Conservation (phyloP, 2,329 filamentous ascomycete species). For the Arthrobotrys sphaeroides region DNA sequence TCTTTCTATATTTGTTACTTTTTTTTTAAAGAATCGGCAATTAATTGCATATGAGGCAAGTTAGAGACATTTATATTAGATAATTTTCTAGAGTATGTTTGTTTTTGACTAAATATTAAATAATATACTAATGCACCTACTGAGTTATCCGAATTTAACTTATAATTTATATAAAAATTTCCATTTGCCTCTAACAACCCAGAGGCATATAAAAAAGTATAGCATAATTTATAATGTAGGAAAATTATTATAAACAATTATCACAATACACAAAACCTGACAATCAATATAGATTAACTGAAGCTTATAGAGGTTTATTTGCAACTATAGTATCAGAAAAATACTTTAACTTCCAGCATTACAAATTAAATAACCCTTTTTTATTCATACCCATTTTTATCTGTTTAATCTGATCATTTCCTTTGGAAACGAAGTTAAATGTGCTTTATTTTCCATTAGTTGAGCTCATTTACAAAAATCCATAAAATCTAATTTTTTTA, state of each 20-base stretch:
- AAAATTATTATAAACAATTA: too few species aligned
- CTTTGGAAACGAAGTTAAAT: slow-evolving; percentile 54
- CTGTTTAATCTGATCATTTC: background rate
- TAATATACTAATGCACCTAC: slow-evolving; percentile 19
- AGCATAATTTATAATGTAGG: background rate
- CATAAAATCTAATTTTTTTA: too few species aligned
- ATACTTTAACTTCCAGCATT: too few species aligned
- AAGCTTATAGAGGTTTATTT: too few species aligned
- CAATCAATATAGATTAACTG: too few species aligned
- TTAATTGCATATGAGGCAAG: slow-evolving; percentile 24
- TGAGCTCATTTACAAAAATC: too few species aligned
- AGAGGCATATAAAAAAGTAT: background rate
- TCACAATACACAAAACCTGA: too few species aligned
- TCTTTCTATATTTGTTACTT: slow-evolving; percentile 23
- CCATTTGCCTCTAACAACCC: slow-evolving; percentile 29
- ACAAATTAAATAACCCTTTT: too few species aligned
- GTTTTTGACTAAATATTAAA: slow-evolving; percentile 35
- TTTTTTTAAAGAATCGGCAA: slow-evolving; percentile 21
- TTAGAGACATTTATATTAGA: slow-evolving; percentile 24
- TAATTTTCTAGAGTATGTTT: slow-evolving; percentile 33
- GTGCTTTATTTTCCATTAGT: slow-evolving; percentile 55
- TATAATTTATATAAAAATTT: slow-evolving; percentile 42
- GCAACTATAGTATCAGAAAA: too few species aligned
- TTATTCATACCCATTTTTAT: background rate
- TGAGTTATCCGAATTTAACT: slow-evolving; percentile 25